Conservation (phyloP, 805 yeast genomes). For the Candida insectorum region DNA sequence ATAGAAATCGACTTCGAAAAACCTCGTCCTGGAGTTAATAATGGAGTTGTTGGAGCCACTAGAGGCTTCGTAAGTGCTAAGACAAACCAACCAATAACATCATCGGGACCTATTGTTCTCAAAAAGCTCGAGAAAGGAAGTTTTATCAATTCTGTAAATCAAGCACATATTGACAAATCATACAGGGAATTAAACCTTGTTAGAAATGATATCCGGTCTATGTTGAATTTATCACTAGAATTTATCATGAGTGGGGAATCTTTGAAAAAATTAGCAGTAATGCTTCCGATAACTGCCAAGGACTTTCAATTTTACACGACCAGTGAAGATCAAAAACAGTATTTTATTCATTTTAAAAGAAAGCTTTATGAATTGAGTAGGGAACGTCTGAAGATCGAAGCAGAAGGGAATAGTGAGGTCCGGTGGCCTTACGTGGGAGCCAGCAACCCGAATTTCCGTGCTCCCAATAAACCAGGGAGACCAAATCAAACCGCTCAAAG, state of each 20-base stretch:
- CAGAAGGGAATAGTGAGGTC: too few species aligned
- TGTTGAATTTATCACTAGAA: too few species aligned
- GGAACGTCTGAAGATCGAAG: slow-evolving; percentile 16
- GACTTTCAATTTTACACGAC: slow-evolving; percentile 43
- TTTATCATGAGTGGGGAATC: slow-evolving; percentile 28
- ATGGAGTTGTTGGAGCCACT: slow-evolving; percentile 2
- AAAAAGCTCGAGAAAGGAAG: slow-evolving; percentile 16
- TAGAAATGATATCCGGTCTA: slow-evolving; percentile 41
- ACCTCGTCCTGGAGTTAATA: slow-evolving; percentile 11
- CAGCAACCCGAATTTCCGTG: too few species aligned
- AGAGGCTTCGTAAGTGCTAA: slow-evolving; percentile 14
- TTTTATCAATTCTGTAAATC: slow-evolving; percentile 15
- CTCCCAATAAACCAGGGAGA: too few species aligned
- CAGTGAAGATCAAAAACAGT: slow-evolving; percentile 26
- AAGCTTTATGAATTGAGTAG: slow-evolving; percentile 28
- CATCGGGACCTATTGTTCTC: background rate
- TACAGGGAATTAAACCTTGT: slow-evolving; percentile 37
- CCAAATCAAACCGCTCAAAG: too few species aligned
- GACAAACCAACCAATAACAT: slow-evolving; percentile 5
- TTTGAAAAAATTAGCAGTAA: slow-evolving; percentile 52
- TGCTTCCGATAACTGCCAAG: slow-evolving; percentile 48
- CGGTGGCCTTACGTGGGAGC: too few species aligned
- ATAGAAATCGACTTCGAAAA: slow-evolving; percentile 49
- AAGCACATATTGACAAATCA: slow-evolving; percentile 24
- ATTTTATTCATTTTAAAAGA: slow-evolving; percentile 39